These are phyloP conservation scores for Corchorus olitorius DNA, from an alignment of 345 rosid species.

Conservation along the genomic window DNA sequence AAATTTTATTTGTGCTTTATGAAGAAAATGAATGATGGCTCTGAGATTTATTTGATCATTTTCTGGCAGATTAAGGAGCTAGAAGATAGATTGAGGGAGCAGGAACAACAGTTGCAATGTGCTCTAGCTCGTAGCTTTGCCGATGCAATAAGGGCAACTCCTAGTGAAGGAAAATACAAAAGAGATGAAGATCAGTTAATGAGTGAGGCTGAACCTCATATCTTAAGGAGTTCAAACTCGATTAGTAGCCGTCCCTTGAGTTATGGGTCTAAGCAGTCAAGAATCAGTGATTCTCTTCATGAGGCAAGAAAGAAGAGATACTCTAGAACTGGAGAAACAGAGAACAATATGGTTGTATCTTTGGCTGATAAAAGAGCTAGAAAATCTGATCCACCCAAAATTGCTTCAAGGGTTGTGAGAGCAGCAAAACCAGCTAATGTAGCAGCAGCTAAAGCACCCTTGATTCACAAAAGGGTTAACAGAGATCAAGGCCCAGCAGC, in stretches of 20 bases:
- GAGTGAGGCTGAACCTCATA: conserved; percentile 50
- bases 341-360: conserved; percentile 49
- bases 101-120: conserved; percentile 55
- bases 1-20: background rate
- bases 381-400: conserved; percentile 81
- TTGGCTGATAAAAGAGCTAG: conserved; percentile 57
- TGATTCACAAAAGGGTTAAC: conserved; percentile 50
- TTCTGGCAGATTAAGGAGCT: conserved; percentile 74
- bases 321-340: conserved; percentile 76
- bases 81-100: conserved; percentile 75
- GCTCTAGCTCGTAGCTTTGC: conserved; percentile 37
- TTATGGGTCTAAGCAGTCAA: conserved; percentile 39
- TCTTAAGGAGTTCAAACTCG: conserved; percentile 68
- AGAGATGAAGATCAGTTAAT: conserved; percentile 46
- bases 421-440: conserved; percentile 45
- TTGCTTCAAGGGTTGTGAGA: conserved; percentile 46
- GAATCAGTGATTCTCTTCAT: conserved; percentile 36
- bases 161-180: conserved; percentile 46
- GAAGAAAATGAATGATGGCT: background rate
- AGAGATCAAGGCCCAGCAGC: conserved; percentile 55
- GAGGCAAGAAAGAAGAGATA: conserved; percentile 58
- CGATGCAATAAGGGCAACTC: conserved; percentile 45
- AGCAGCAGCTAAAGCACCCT: conserved; percentile 34
- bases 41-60: background rate
- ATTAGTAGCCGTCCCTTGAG: conserved; percentile 46